Base-by-base conservation (phyloP, 495 filamentous ascomycete species). In the Trichoderma gamsii region DNA sequence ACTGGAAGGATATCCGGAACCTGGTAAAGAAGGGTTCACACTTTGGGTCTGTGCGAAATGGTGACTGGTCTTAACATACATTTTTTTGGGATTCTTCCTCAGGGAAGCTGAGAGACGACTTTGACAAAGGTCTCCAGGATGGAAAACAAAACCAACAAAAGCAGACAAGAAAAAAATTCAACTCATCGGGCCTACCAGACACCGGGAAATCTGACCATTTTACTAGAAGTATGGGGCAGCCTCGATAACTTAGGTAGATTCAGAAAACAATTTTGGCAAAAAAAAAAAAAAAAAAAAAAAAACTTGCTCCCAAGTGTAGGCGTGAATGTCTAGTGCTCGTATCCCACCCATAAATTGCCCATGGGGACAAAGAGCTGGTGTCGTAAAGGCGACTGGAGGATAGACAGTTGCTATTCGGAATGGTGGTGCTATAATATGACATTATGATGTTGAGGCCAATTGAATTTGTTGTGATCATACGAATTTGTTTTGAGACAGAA, bases 261-360 rank as follows among this genome's bases (percentile, higher is more conserved):
- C 56, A 61, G 56, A 61, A 61, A 61, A 61, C 56, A 61, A 61
- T 61, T 61, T 61, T 61, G 56, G 56, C 27, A 32, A 61, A 61
- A 61, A 27, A 61, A n/a, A 49, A 16, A 16, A 16, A n/a, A n/a
- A n/a, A n/a, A n/a, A n/a, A n/a, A n/a, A n/a, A n/a, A n/a, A 46
- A 15, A n/a, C 11, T 4, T 46, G 44, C 18, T 49, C 7, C 0
- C 35, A 6, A 38, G 8, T 38, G 35, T 38, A 38, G 35, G 35
- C 35, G 35, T 38, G 35, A 38, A 38, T 4, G 5, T 38, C 8
- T 7, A 38, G 8, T 38, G 29, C 29, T 29, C 29, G 4, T 29
- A 29, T 29, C 4, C 4, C 29, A 29, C 29, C 29, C 3, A 38
- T 7, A 6, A 38, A 38, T 9, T 6, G 35, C 5, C 35, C 2